Conservation (phyloP, 2,329 filamentous ascomycete genomes). For the Colletotrichum aenigma region DNA sequence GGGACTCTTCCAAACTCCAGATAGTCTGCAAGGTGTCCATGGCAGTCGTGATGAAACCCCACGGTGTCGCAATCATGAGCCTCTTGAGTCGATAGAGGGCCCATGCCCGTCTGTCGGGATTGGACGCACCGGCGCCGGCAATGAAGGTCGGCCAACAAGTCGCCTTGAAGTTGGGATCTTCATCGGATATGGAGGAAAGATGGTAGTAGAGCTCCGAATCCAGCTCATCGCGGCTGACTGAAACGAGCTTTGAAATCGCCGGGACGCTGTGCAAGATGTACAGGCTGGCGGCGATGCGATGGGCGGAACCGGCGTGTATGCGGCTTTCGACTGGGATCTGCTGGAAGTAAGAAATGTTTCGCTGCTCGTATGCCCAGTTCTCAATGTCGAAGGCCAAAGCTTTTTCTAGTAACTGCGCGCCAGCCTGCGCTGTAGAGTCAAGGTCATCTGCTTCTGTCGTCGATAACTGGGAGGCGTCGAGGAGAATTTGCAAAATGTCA, state of each 20-base stretch:
- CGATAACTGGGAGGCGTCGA: constrained; percentile 46
- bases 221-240: constrained; percentile 35
- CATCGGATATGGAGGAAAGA: constrained; percentile 49
- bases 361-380: constrained; percentile 42
- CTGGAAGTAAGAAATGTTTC: constrained; percentile 36
- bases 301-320: constrained; percentile 44
- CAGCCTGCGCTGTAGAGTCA: constrained; percentile 30
- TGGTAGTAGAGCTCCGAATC: constrained; percentile 51
- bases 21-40: constrained; percentile 48
- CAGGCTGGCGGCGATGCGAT: constrained; percentile 48
- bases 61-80: constrained; percentile 45
- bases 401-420: constrained; percentile 36
- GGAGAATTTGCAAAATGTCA: constrained; percentile 45
- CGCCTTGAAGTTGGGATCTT: constrained; percentile 59
- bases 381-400: constrained; percentile 45
- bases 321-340: constrained; percentile 38
- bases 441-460: constrained; percentile 29
- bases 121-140: constrained; percentile 54
- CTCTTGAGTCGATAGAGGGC: constrained; percentile 48
- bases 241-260: constrained; percentile 29
- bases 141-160: constrained; percentile 63
- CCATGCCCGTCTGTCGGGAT: constrained; percentile 48
- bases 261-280: constrained; percentile 48
- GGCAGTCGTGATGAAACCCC: constrained; percentile 54
- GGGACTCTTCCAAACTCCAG: constrained; percentile 37